Evolutionary conservation across 441 rosid genomes (phyloP), one percentile per base, ranked within the genome.

Genomic region (Aleurites moluccanus): DNA sequence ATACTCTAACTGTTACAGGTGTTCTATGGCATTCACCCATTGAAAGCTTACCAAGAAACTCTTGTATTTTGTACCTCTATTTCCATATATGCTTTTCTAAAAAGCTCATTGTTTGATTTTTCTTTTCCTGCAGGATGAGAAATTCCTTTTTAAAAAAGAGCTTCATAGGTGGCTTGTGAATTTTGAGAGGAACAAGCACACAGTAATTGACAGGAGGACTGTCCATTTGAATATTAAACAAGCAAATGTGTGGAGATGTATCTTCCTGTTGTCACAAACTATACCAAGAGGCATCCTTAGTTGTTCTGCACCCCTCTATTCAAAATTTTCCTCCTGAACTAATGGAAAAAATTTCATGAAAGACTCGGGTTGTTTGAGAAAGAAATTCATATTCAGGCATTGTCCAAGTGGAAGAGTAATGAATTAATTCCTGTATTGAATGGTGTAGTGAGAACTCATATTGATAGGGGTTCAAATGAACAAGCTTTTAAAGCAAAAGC

Each of bases 261-360:
- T 80, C 91, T 93, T 69, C 99, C 99, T 79, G 83, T 75, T 83
- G 87, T 92, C 69, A 86, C 99, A 63, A 91, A 92, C 70, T 94
- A 93, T 83, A 90, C 89, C 44, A 88, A 88, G 71, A 85, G 72
- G 78, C 98, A 93, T 74, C 81, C 75, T 75, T 75, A 78, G 87
- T 89, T 77, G 89, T 96, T 83, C 86, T 92, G 73, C 98, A 96
- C 78, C 98, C 98, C 50, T 91, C 97, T 73, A 80, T 89, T 76
- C 85, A 90, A 81, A 75, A 77, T 77, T 78, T 88, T 75, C 85
- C 90, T 81, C 86, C 85, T 64, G 91, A 90, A 63, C 56, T 93
- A 73, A 79, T 89, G 64, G 81, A 87, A 77, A 87, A 88, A 79
- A 91, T 96, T n/a, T 78, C 90, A 91, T 75, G 92, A 89, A 68